Evolutionary conservation across 2,329 filamentous ascomycete genomes (phyloP), one percentile per base, ranked within the genome.

Genomic region (Nothophoma quercina): DNA sequence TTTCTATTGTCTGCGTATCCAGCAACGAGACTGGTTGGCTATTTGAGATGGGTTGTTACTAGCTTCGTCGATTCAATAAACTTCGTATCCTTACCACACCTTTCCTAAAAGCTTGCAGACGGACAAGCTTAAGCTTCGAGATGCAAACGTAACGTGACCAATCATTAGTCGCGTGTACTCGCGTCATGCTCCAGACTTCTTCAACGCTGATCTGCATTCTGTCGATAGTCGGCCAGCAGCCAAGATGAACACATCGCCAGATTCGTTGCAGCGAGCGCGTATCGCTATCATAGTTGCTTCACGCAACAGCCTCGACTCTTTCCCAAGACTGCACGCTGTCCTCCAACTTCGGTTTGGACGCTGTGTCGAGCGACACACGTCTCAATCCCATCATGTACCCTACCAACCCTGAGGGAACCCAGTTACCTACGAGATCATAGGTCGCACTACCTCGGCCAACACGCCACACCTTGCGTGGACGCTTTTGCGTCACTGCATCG

Each of bases 361-460:
- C 49, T 12, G 60, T 59, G 44, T 71, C 67, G 10, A 71, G 66
- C 34, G 65, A 64, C 13, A 88, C 85, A 50, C 78, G 79, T 55
- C 87, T 81, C 51, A 93, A 84, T 9, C 92, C 92, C 85, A 98
- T 88, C 89, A 98, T 96, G 89, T 91, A 95, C 1, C 87, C 87
- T n/a, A 98, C 88, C 13, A 97, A 71, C 2, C 86, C 83, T 16
- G 85, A 81, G 1, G 95, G 93, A 19, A 89, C 82, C 84, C 88
- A 93, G 30, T 85, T 83, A 5, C 93, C 95, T 7, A 98, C 88
- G 23, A 97, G 81, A 30, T 90, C 89, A 74, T 98, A 98, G 0
- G 92, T 81, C 49, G 88, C 81, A 42, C 91, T 91, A 6, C 95
- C 95, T 43, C 92, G 85, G 1, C 95, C 95, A 13, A 97, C 88